These are phyloP conservation scores for Xylaria sp. DNA, from an alignment of 495 filamentous ascomycete species.

Conservation along the genomic window DNA sequence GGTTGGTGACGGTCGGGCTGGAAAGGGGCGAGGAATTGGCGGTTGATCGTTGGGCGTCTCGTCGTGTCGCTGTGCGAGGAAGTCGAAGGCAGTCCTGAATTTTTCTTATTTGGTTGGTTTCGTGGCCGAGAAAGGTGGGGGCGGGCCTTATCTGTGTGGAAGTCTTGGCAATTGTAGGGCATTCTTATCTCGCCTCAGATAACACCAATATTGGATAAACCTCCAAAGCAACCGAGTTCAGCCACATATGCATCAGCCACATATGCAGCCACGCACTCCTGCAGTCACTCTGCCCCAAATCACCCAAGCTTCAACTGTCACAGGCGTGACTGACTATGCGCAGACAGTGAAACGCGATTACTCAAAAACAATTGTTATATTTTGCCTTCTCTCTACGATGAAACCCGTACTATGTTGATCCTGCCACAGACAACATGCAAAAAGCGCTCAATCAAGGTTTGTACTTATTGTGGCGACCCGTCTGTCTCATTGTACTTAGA, in stretches of 20 bases:
- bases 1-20: slow-evolving; percentile 3
- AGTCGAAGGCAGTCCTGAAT: slow-evolving; percentile 6
- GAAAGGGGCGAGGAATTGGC: slow-evolving; percentile 14
- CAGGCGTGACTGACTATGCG: too few species aligned
- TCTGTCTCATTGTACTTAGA: not conserved
- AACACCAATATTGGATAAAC: too few species aligned
- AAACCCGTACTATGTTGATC: too few species aligned
- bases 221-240: too few species aligned
- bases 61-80: slow-evolving; percentile 12
- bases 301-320: too few species aligned
- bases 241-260: too few species aligned
- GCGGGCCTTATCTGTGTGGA: slow-evolving; percentile 13
- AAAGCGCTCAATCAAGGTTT: not conserved
- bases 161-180: slow-evolving; percentile 25
- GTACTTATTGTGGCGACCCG: not conserved
- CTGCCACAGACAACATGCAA: not conserved
- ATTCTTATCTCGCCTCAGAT: slow-evolving; percentile 25
- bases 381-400: too few species aligned
- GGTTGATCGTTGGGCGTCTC: slow-evolving; percentile 19
- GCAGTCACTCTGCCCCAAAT: too few species aligned
- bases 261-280: too few species aligned
- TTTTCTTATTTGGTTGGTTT: slow-evolving; percentile 25
- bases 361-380: too few species aligned
- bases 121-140: slow-evolving; percentile 17
- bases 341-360: too few species aligned